A percentile compares a stretch with the other conserved stretches of the same genome.
Evolutionary conservation across 441 rosid genomes (phyloP).

Genomic region (Raphanus hybrid): DNA sequence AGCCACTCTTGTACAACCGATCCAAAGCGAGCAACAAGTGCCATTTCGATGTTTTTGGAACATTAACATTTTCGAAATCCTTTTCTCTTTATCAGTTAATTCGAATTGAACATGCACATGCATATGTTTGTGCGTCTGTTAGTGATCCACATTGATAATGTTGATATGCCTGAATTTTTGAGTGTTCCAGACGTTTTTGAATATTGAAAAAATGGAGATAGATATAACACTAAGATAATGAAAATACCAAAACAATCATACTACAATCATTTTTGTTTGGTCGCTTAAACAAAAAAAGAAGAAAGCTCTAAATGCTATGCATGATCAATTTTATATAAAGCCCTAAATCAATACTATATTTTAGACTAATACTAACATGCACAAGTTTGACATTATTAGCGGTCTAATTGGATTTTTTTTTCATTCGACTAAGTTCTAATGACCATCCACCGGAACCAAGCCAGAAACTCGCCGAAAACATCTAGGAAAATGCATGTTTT

Average conservation of each 20-base stretch:
- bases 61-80: no score
- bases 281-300: not conserved
- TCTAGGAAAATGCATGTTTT: no score
- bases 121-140: not conserved
- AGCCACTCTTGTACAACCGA: constrained; percentile 3
- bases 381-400: not conserved
- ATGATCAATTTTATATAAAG: not conserved
- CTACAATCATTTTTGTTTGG: not conserved
- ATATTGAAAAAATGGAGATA: not conserved
- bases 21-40: constrained; percentile 1
- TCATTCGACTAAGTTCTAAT: no score
- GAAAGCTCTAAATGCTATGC: not conserved
- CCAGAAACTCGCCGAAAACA: no score
- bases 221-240: not conserved
- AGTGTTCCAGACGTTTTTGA: not conserved
- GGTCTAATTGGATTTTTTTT: not conserved
- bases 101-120: not conserved
- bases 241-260: not conserved
- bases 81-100: not conserved
- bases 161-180: not conserved
- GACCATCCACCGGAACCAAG: no score
- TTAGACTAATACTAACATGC: not conserved
- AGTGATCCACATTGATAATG: not conserved
- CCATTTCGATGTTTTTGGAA: not conserved
- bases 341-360: not conserved